Evolutionary conservation across 192 early-diverging fungal species (phyloP), one percentile per base, ranked within the genome.

Genomic region (Allomyces macrogynus): DNA sequence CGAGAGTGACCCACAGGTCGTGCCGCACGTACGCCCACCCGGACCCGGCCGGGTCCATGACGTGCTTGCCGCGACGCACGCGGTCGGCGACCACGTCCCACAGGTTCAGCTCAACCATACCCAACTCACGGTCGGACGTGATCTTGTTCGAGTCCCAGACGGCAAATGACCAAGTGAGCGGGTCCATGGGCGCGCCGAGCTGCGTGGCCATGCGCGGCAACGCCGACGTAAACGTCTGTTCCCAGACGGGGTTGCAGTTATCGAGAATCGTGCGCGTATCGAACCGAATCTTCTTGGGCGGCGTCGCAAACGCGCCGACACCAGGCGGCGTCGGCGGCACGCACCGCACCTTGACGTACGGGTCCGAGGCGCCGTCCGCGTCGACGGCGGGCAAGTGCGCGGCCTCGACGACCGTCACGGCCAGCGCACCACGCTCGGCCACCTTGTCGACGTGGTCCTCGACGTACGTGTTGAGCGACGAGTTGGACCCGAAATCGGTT

Each of bases 321-420:
- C 32, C 32, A 2, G 32, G 32, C 32, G 32, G 32, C 5, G 32
- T 40, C 3, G 49, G 49, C 16, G 49, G 49, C 16, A n/a, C 20
- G 49, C 12, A 20, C 49, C 77, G 81, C 66, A 88, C 81, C 57
- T 82, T 76, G 3, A 87, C 71, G 62, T 81, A 90, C 5, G 89
- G 89, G 64, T 90, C 87, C 62, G 82, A 85, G 0, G 79, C 75
- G 22, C 88, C 88, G 16, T 79, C 77, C 26, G 83, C 78, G 73
- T 90, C 88, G 11, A 80, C 87, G 40, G 86, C 85, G 10, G 77
- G 77, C 65, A 90, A 67, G 61, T 85, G 75, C 14, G 67, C 70
- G 0, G 80, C 87, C 7, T 78, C 76, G 1, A 82, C 57, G 23
- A 84, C 70, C 12, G 76, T 81, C 61, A 90, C 75, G 0, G 75